Base-by-base conservation (phyloP, 2,329 filamentous ascomycete genomes). In the Neurospora sp. region DNA sequence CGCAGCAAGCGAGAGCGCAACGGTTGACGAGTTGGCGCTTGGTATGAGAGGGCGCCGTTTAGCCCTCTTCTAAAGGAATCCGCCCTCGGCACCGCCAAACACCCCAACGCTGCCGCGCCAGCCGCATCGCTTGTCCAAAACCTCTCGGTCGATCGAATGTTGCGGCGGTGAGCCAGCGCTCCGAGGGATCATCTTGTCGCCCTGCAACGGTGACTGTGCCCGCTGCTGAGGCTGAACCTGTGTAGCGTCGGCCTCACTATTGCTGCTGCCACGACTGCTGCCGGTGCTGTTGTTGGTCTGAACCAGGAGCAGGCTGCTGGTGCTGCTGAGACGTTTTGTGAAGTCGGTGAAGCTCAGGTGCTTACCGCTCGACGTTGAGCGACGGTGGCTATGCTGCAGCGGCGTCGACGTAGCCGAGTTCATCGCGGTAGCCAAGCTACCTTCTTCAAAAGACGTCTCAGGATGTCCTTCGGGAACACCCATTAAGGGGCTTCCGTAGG, bases 321-420 rank as follows among this genome's bases (percentile, higher is more conserved):
- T 88, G 76, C 85, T 88, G 74, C 86, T 89, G 69, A 89, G 77
- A 72, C 86, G 81, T 76, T 86, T 87, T 66, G 86, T 85, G 72
- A 88, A 87, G 69, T 90, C 87, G 74, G 83, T 85, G 73, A 89
- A 88, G 79, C 85, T 88, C 69, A 88, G 82, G 71, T 86, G 82
- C 80, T 88, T 89, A 66, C 80, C 79, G 76, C 84, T 87, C 11
- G 84, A 85, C 52, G 80, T 80, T 37, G 87, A 88, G 66, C 82
- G 80, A 39, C 85, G 83, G 73, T 86, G 52, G 71, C 70, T 71
- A 39, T 74, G 76, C 23, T 76, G 76, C 37, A 75, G 46, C 40
- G 73, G 72, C 2, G 74, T 71, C 5, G 72, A 68, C 23, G 74
- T 52, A 15, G 70, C 71, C 62, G 73, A 62, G 52, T 62, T 62